phyloP scores from a whole-genome alignment of 177 flowering plant species.

The Vitis hybrid region DNA sequence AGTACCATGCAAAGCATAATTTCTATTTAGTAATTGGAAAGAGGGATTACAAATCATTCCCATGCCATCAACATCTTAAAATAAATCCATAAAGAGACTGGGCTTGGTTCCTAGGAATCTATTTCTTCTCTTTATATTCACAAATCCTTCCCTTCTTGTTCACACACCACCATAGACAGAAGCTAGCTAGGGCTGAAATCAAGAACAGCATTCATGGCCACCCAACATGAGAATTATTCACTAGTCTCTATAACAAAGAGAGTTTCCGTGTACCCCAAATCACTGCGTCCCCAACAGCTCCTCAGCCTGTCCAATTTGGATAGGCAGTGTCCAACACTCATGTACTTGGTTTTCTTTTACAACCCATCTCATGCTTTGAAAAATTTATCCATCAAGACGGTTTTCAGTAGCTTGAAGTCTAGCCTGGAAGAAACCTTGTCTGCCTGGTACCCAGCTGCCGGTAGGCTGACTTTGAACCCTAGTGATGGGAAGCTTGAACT shows the following conservation, averaged over 20 bases:
- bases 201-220: slow-evolving; percentile 25
- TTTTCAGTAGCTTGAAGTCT: slow-evolving; percentile 35
- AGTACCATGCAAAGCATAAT: slow-evolving; percentile 34
- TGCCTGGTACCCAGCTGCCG: slow-evolving; percentile 54
- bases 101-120: slow-evolving; percentile 32
- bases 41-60: slow-evolving; percentile 14
- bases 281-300: slow-evolving; percentile 23
- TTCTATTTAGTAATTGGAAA: slow-evolving; percentile 3
- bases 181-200: too few species aligned
- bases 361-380: slow-evolving; percentile 13
- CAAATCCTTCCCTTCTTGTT: slow-evolving; percentile 14
- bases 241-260: slow-evolving; percentile 32
- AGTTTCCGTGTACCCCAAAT: slow-evolving; percentile 36
- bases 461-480: slow-evolving; percentile 35
- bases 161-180: slow-evolving; percentile 4
- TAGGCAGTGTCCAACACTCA: slow-evolving; percentile 52
- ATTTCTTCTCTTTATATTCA: slow-evolving; percentile 12
- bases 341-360: slow-evolving; percentile 59
- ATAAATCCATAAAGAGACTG: slow-evolving; percentile 10
- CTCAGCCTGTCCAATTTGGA: slow-evolving; percentile 51
- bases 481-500: slow-evolving; percentile 41
- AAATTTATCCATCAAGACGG: slow-evolving; percentile 9
- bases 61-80: slow-evolving; percentile 7
- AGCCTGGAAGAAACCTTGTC: slow-evolving; percentile 44
- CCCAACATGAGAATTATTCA: slow-evolving; percentile 12